Percentiles rank a stretch among this genome's conserved stretches.
phyloP scores from a whole-genome alignment of 1,284 basidiomycete species.

The Ceratobasidium papillatum region DNA sequence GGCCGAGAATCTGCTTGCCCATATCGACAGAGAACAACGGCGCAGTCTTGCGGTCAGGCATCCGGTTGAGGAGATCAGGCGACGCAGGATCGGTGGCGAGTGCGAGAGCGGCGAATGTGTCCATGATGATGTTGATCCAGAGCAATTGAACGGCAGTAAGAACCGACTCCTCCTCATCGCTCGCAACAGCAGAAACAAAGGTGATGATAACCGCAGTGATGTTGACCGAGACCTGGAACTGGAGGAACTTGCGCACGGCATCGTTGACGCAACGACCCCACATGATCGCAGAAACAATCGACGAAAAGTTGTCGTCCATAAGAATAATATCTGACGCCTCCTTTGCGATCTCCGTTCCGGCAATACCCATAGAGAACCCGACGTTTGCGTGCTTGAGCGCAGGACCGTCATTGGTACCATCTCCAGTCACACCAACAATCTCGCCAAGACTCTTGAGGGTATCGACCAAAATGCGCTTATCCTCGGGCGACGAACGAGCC shows the following conservation, averaged over 20 bases:
- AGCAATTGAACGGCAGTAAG: conserved; percentile 94
- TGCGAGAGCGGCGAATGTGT: conserved; percentile 96
- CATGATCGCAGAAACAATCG: conserved; percentile 96
- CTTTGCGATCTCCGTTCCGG: conserved; percentile 98
- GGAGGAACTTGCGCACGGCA: conserved; percentile 95
- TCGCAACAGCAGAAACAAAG: conserved; percentile 89
- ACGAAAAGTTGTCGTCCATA: conserved; percentile 97
- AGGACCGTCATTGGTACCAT: conserved; percentile 98
- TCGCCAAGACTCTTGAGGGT: conserved; percentile 89
- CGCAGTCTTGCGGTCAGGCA: conserved; percentile 87
- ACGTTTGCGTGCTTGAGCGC: conserved; percentile 95
- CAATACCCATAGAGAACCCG: conserved; percentile 98
- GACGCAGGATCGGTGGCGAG: conserved; percentile 96
- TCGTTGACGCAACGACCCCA: conserved; percentile 99
- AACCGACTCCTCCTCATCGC: conserved; percentile 78
- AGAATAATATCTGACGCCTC: conserved; percentile 99
- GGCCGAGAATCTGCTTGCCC: conserved; percentile 94
- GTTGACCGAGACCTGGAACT: conserved; percentile 98
- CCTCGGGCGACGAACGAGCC: conserved; percentile 96
- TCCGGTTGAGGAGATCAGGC: conserved; percentile 81
- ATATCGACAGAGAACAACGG: conserved; percentile 91
- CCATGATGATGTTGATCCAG: conserved; percentile 98
- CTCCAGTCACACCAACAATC: conserved; percentile 96
- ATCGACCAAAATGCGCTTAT: conserved; percentile 94
- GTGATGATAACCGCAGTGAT: conserved; percentile 95